Conservation (phyloP, 2,329 filamentous ascomycete species). For the Apiospora arundinis region DNA sequence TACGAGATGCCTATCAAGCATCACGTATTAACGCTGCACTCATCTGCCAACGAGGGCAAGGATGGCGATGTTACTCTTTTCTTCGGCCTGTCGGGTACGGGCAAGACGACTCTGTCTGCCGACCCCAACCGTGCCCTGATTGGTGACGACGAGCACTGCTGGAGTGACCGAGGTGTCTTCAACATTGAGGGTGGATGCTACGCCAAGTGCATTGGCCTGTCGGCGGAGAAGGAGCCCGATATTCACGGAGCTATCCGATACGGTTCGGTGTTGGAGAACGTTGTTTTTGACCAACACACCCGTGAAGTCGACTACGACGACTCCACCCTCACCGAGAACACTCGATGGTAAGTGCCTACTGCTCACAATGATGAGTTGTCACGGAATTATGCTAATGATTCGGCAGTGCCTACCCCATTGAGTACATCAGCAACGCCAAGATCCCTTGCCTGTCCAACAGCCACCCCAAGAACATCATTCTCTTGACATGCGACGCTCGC, state of each 20-base stretch:
- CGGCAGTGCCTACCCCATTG: constrained; percentile 86
- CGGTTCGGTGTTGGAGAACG: constrained; percentile 97
- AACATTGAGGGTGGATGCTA: constrained; percentile 99
- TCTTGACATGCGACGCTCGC: constrained; percentile 96
- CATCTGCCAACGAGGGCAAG: constrained; percentile 96
- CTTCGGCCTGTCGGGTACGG: constrained; percentile 97
- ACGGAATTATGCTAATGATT: constrained; percentile 26
- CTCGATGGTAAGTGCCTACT: constrained; percentile 67
- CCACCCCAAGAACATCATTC: constrained; percentile 96
- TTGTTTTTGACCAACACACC: constrained; percentile 92
- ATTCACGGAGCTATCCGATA: constrained; percentile 96
- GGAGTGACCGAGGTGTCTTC: constrained; percentile 95
- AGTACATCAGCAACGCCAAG: constrained; percentile 99
- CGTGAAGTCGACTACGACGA: constrained; percentile 97
- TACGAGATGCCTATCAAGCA: constrained; percentile 99
- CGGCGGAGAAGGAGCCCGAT: constrained; percentile 98
- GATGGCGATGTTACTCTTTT: constrained; percentile 97
- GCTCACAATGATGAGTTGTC: background rate
- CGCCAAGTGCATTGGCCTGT: constrained; percentile 97
- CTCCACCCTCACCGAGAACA: constrained; percentile 95
- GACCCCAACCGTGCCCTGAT: constrained; percentile 96
- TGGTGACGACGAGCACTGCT: constrained; percentile 99
- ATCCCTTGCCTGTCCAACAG: constrained; percentile 88
- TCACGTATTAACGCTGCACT: constrained; percentile 97
- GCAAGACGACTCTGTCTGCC: constrained; percentile 97